Evolutionary conservation across 2,329 filamentous ascomycete genomes (phyloP).

Genomic region (Apiospora koreana): DNA sequence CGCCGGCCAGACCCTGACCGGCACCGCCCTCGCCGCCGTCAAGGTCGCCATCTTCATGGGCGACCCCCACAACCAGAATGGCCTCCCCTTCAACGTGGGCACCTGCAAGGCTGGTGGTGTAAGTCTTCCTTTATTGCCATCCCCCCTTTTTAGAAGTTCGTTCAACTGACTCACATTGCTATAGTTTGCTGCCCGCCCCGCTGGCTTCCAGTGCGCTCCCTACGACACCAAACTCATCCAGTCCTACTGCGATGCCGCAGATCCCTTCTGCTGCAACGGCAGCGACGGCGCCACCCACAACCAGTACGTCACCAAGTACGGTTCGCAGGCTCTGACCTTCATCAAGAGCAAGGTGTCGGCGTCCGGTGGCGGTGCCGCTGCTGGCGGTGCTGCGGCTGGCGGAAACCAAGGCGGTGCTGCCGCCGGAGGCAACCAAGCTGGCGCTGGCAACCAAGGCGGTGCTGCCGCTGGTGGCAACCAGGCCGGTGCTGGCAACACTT

Average conservation of each 20-base stretch:
- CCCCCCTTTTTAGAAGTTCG: too few species aligned
- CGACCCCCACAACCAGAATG: conserved; percentile 55
- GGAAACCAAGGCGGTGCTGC: neutral
- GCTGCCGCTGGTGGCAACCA: neutral
- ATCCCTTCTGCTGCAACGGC: conserved; percentile 69
- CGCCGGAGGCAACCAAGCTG: neutral
- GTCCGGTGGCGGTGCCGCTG: neutral
- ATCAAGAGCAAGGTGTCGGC: conserved; percentile 45
- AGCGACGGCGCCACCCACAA: conserved; percentile 61
- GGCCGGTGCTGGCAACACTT: neutral
- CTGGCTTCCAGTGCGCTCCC: conserved; percentile 57
- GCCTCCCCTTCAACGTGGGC: conserved; percentile 61
- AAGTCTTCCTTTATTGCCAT: conserved; percentile 34
- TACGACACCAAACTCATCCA: conserved; percentile 53
- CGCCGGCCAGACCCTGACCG: conserved; percentile 45
- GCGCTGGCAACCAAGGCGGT: too few species aligned
- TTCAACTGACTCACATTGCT: neutral
- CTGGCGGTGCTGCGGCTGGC: too few species aligned
- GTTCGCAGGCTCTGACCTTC: conserved; percentile 58
- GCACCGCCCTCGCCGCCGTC: conserved; percentile 51
- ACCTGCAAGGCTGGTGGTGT: conserved; percentile 61
- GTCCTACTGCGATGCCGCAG: conserved; percentile 65
- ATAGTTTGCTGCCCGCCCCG: conserved; percentile 61
- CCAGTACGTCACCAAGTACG: conserved; percentile 65
- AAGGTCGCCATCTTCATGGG: conserved; percentile 66